Evolutionary conservation across 2,329 filamentous ascomycete species (phyloP).

Genomic region (Aspergillus flavus): DNA sequence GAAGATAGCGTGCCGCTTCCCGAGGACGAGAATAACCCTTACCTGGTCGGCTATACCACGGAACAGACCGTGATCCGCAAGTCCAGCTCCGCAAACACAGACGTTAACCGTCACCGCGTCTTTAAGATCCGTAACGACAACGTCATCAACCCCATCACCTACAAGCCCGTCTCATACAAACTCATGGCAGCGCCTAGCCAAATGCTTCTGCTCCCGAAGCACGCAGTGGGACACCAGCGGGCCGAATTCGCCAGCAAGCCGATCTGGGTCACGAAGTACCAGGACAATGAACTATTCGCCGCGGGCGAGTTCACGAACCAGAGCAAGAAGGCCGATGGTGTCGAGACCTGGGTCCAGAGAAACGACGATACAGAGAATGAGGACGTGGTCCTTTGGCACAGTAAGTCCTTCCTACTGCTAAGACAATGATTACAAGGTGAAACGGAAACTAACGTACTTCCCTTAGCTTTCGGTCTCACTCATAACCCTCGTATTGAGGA

Average conservation of each 20-base stretch:
- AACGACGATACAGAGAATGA: slow-evolving; percentile 53
- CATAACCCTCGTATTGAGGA: slow-evolving; percentile 67
- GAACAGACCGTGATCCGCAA: slow-evolving; percentile 51
- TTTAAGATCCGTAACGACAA: slow-evolving; percentile 62
- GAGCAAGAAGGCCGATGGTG: slow-evolving; percentile 55
- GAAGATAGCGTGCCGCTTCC: slow-evolving; percentile 64
- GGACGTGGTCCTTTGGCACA: slow-evolving; percentile 43
- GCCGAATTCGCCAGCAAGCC: slow-evolving; percentile 59
- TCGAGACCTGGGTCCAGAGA: slow-evolving; percentile 55
- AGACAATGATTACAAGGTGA: not conserved
- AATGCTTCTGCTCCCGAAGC: slow-evolving; percentile 56
- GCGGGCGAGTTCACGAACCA: slow-evolving; percentile 62
- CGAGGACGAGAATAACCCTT: slow-evolving; percentile 54
- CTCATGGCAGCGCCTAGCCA: slow-evolving; percentile 60
- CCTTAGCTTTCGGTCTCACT: slow-evolving; percentile 56
- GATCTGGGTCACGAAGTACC: slow-evolving; percentile 59
- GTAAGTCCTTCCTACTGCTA: slow-evolving; percentile 33
- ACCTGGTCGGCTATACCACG: slow-evolving; percentile 55
- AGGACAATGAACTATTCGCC: slow-evolving; percentile 55
- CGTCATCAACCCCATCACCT: slow-evolving; percentile 57
- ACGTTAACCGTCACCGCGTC: slow-evolving; percentile 51
- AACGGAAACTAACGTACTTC: slow-evolving; percentile 13
- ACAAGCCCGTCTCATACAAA: slow-evolving; percentile 59
- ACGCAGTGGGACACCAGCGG: slow-evolving; percentile 52
- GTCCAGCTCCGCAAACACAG: slow-evolving; percentile 53